Evolutionary conservation across 805 yeast genomes (phyloP).

Genomic region (Schwanniomyces pseudopolymorphus): DNA sequence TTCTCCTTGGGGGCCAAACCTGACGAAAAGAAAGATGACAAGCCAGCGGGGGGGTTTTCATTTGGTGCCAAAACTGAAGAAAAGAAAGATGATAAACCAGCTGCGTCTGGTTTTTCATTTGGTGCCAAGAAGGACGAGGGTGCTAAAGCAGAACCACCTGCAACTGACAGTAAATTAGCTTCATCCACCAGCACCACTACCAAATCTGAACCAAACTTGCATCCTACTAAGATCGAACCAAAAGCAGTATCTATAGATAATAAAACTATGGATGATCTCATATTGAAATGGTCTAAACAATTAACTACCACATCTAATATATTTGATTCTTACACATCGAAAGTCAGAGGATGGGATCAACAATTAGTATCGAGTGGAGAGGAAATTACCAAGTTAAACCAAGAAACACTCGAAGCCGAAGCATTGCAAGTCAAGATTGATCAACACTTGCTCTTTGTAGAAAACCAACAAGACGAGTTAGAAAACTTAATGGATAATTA

Average conservation of each 20-base stretch:
- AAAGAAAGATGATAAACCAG: slow-evolving; percentile 20
- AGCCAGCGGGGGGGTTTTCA: slow-evolving; percentile 14
- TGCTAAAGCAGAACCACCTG: slow-evolving; percentile 1
- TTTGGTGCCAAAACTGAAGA: slow-evolving; percentile 18
- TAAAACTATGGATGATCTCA: slow-evolving; percentile 88
- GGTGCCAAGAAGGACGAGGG: slow-evolving; percentile 15
- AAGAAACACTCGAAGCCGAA: slow-evolving; percentile 79
- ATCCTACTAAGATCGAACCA: slow-evolving; percentile 59
- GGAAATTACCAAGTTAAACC: slow-evolving; percentile 72
- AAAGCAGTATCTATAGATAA: slow-evolving; percentile 79
- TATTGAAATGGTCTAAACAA: slow-evolving; percentile 91
- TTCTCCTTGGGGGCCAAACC: slow-evolving; percentile 25
- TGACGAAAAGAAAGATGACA: slow-evolving; percentile 19
- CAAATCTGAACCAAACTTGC: slow-evolving; percentile 27
- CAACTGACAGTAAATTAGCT: background rate
- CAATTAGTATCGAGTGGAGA: slow-evolving; percentile 82
- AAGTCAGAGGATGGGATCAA: slow-evolving; percentile 83
- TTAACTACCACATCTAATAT: slow-evolving; percentile 69
- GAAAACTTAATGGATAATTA: slow-evolving; percentile 80
- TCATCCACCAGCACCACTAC: slow-evolving; percentile 10
- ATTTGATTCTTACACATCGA: slow-evolving; percentile 71
- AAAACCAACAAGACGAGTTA: slow-evolving; percentile 88
- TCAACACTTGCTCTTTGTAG: slow-evolving; percentile 81
- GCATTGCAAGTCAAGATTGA: slow-evolving; percentile 83
- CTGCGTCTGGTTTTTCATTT: slow-evolving; percentile 7